Conservation (phyloP, 2,329 filamentous ascomycete genomes). For the Gnomoniopsis smithogilvyi region DNA sequence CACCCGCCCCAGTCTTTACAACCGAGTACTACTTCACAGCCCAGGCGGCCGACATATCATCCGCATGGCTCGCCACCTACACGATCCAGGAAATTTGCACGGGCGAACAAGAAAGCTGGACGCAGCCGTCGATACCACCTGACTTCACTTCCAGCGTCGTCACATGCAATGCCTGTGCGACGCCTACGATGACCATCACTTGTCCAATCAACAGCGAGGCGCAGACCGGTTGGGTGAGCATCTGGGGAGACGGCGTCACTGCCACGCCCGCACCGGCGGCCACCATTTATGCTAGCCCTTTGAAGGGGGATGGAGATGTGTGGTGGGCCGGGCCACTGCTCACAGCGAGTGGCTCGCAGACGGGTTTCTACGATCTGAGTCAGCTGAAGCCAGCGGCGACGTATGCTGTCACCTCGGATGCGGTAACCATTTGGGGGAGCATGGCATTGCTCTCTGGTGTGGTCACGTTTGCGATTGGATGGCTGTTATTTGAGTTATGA, state of each 20-base stretch:
- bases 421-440: not conserved
- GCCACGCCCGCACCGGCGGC: conserved; percentile 23
- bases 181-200: conserved; percentile 33
- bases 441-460: not conserved
- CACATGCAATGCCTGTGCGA: conserved; percentile 30
- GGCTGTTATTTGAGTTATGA: not conserved
- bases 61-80: conserved; percentile 37
- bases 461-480: not conserved
- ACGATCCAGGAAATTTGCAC: conserved; percentile 35
- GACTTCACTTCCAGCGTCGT: conserved; percentile 37
- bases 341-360: not conserved
- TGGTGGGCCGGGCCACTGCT: conserved; percentile 6
- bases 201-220: conserved; percentile 32
- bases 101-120: conserved; percentile 28
- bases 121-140: conserved; percentile 29
- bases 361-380: not conserved
- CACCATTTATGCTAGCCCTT: not conserved
- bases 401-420: conserved; percentile 1
- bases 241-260: conserved; percentile 35
- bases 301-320: not conserved
- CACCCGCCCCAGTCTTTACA: conserved; percentile 28
- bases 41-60: conserved; percentile 35
- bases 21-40: conserved; percentile 35
- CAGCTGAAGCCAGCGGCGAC: not conserved
- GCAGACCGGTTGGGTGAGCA: conserved; percentile 26